Percentiles rank a stretch among this genome's conserved stretches.
These are phyloP conservation scores for Pythium periplocum DNA, from an alignment of 352 stramenopile genomes.

Conservation along the genomic window DNA sequence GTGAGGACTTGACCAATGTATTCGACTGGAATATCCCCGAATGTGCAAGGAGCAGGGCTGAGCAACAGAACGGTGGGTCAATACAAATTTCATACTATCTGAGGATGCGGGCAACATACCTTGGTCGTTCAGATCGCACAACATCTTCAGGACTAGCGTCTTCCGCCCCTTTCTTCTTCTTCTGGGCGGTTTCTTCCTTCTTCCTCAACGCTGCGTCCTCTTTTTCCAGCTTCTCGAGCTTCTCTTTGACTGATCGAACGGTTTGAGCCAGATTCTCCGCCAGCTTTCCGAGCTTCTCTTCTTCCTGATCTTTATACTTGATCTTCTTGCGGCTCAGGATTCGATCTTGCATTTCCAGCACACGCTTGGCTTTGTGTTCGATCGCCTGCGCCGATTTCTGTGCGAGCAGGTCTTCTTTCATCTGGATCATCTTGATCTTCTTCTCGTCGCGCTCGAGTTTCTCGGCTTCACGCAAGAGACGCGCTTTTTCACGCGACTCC, in stretches of 20 bases:
- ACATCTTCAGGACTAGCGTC: conserved; percentile 37
- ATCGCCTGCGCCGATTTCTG: conserved; percentile 79
- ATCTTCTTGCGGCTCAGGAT: conserved; percentile 85
- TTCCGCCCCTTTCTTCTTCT: conserved; percentile 64
- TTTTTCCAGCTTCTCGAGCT: conserved; percentile 85
- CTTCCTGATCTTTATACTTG: conserved; percentile 88
- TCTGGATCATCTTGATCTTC: conserved; percentile 50
- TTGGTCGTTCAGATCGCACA: conserved; percentile 42
- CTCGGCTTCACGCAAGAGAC: conserved; percentile 71
- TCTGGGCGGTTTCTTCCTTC: conserved; percentile 80
- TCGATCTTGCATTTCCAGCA: conserved; percentile 85
- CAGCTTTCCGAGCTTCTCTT: conserved; percentile 77
- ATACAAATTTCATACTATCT: conserved; percentile 1
- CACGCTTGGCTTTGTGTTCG: conserved; percentile 76
- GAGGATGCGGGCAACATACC: conserved; percentile 29
- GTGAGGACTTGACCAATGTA: conserved; percentile 52
- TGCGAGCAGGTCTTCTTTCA: conserved; percentile 65
- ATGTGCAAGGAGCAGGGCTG: conserved; percentile 50
- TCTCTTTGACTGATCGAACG: conserved; percentile 69
- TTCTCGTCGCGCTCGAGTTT: conserved; percentile 77
- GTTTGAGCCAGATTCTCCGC: conserved; percentile 78
- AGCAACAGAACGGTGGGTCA: not conserved
- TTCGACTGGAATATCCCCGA: conserved; percentile 39
- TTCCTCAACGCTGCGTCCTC: conserved; percentile 68
- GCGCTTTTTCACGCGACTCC: conserved; percentile 70